A percentile compares a stretch with the other conserved stretches of the same genome.
phyloP scores from a whole-genome alignment of 257 asterid genomes.

The Lantana camara region DNA sequence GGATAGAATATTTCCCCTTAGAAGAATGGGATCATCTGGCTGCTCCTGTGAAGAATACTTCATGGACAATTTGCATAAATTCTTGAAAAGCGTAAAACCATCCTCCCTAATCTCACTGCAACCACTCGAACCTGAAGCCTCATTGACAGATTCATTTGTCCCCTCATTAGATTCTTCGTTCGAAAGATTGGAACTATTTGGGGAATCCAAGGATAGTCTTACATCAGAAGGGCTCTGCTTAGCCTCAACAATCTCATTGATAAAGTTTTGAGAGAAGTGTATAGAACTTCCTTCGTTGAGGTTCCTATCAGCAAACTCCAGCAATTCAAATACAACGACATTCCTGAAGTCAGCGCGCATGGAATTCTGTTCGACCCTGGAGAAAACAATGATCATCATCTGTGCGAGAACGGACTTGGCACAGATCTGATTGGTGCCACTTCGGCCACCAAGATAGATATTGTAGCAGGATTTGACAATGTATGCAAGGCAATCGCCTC shows the following conservation, averaged over 20 bases:
- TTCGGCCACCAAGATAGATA: conserved; percentile 70
- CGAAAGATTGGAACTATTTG: conserved; percentile 20
- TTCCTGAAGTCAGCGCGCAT: conserved; percentile 45
- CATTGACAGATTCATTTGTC: conserved; percentile 20
- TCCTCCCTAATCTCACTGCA: conserved; percentile 68
- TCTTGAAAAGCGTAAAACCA: conserved; percentile 69
- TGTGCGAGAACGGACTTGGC: conserved; percentile 81
- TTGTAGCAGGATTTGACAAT: conserved; percentile 77
- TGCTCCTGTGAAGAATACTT: conserved; percentile 73
- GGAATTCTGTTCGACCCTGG: conserved; percentile 64
- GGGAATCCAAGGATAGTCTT: conserved; percentile 27
- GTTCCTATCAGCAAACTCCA: conserved; percentile 74
- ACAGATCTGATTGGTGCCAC: conserved; percentile 85
- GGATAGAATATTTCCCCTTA: conserved; percentile 73
- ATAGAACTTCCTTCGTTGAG: conserved; percentile 75
- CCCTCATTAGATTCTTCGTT: conserved; percentile 24
- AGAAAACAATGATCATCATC: conserved; percentile 71
- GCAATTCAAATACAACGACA: conserved; percentile 54
- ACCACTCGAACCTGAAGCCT: conserved; percentile 33
- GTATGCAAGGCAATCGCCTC: conserved; percentile 69
- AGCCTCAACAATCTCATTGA: conserved; percentile 57
- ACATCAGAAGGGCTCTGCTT: conserved; percentile 48
- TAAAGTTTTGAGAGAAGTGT: conserved; percentile 60
- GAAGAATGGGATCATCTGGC: conserved; percentile 68
- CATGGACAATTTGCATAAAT: conserved; percentile 80